Evolutionary conservation across 1,139 yeast species (phyloP), one percentile per base, ranked within the genome.

Genomic region (Candida gigantensis): DNA sequence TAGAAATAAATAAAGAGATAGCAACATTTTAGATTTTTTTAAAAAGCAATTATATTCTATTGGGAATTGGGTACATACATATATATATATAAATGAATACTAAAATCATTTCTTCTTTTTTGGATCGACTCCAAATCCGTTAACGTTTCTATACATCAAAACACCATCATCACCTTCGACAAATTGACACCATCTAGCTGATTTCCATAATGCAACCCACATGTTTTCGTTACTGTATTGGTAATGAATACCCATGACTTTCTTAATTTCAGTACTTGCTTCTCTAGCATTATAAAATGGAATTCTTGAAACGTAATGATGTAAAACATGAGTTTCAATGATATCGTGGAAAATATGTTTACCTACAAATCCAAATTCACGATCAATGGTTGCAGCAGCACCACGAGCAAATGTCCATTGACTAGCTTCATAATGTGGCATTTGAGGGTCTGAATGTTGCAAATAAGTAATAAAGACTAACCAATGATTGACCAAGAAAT

Each of bases 331-430:
- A 34, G 84, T 78, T 56, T 78, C 84, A 49, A 77, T 77, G 47
- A 78, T 78, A 52, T 77, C 83, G 51, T 78, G 84, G 74, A 78
- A 77, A 47, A 77, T 66, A 60, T 71, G 67, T 52, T 67, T 62
- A 42, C 83, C 84, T 40, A 75, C 59, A 49, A 76, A 74, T n/a
- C 83, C 83, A 52, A 74, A 77, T 47, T 77, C 68, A 57, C 84
- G 66, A 53, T 78, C 84, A 43, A 78, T 75, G 35, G 84, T 78
- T 30, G 82, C 79, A 42, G 83, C 83, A 29, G 84, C 84, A 52
- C 84, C 84, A 59, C 81, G 69, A 27, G 82, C 82, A 51, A 78
- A 78, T 38, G 68, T 77, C 84, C 84, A 78, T 57, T 77, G 79
- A 29, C 58, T 50, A 40, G 74, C 71, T 42, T 71, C 72, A 53